Conservation (phyloP, 1,284 basidiomycete genomes). For the Cryptococcus sp. region DNA sequence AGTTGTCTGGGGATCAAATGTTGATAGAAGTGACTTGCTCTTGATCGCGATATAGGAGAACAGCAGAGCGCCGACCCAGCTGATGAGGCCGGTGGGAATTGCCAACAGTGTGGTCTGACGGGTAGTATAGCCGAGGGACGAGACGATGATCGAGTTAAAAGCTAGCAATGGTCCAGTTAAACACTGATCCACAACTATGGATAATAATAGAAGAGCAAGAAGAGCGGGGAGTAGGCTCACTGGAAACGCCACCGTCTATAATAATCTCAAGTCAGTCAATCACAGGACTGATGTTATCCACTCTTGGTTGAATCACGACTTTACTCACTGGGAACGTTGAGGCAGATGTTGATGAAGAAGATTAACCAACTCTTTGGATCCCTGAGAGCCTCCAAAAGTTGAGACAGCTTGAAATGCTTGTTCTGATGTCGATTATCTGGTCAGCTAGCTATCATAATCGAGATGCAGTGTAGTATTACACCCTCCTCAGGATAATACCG, state of each 20-base stretch:
- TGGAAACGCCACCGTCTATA: constrained; percentile 16
- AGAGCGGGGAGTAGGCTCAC: background rate
- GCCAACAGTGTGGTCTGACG: constrained; percentile 24
- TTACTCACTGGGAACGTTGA: constrained; percentile 14
- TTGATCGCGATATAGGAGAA: constrained; percentile 26
- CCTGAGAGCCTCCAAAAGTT: constrained; percentile 28
- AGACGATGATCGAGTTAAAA: constrained; percentile 23
- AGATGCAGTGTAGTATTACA: no score
- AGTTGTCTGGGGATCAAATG: no score
- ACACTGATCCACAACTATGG: no score
- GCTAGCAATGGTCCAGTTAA: no score
- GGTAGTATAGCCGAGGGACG: constrained; percentile 14
- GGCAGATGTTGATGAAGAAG: constrained; percentile 13
- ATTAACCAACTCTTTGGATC: constrained; percentile 13
- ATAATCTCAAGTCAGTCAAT: no score
- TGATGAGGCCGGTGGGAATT: constrained; percentile 39
- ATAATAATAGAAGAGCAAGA: background rate
- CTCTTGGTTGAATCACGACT: background rate
- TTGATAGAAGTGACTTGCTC: constrained; percentile 3
- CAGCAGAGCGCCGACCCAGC: constrained; percentile 29
- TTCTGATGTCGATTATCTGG: background rate
- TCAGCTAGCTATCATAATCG: no score
- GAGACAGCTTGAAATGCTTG: constrained; percentile 20
- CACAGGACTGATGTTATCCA: constrained; percentile 2
- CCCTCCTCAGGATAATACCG: no score